phyloP scores from a whole-genome alignment of 2,329 filamentous ascomycete species.

The Fonsecaea monophora region DNA sequence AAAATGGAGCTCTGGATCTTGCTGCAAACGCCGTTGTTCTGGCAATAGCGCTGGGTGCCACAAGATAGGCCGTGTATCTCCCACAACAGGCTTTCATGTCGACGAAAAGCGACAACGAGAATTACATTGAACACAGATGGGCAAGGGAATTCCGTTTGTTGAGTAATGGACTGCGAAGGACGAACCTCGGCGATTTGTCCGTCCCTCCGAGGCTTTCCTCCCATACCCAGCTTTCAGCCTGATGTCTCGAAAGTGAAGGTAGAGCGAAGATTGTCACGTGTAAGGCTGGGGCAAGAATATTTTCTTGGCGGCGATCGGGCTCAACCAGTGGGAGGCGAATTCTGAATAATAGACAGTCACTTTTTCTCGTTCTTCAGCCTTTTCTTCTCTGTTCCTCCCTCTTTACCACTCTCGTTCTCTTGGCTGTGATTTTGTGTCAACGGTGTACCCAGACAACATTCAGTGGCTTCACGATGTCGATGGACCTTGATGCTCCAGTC shows the following conservation, averaged over 20 bases:
- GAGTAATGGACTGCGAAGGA: slow-evolving; percentile 12
- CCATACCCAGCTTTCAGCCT: no score
- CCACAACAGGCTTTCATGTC: slow-evolving; percentile 40
- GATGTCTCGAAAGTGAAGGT: background rate
- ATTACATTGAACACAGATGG: slow-evolving; percentile 10
- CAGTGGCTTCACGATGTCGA: slow-evolving; percentile 55
- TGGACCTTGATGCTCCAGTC: slow-evolving; percentile 65
- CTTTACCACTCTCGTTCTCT: background rate
- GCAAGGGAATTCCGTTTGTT: background rate
- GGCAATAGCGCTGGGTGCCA: slow-evolving; percentile 25
- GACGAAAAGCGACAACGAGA: slow-evolving; percentile 9
- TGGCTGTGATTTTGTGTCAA: background rate
- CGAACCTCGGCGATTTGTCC: slow-evolving; percentile 18
- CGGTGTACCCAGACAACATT: background rate
- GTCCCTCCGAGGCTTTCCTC: slow-evolving; percentile 6
- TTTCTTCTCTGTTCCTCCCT: background rate
- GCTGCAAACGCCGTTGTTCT: slow-evolving; percentile 21
- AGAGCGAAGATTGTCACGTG: slow-evolving; percentile 10
- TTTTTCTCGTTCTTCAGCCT: slow-evolving; percentile 12
- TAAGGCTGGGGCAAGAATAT: slow-evolving; percentile 15
- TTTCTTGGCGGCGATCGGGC: slow-evolving; percentile 4
- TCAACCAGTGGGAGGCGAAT: slow-evolving; percentile 22
- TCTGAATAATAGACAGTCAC: slow-evolving; percentile 27
- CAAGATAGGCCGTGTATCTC: slow-evolving; percentile 36
- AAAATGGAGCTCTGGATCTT: slow-evolving; percentile 24